These are phyloP conservation scores for Auxenochlorella protothecoides DNA, from an alignment of 139 green algal species.

Conservation along the genomic window DNA sequence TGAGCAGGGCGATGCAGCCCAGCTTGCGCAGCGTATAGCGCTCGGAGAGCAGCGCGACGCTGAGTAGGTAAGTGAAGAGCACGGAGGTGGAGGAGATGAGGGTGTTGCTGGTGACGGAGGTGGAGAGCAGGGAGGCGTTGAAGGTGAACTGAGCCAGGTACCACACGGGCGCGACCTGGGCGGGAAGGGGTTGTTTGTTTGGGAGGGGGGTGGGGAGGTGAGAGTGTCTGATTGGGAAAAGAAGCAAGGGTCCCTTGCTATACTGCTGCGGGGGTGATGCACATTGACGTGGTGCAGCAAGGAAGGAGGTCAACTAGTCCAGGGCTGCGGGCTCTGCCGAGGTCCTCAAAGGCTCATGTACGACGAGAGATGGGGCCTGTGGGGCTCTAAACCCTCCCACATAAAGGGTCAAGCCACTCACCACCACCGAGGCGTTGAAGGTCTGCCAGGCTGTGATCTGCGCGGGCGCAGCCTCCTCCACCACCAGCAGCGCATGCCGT, in stretches of 20 bases:
- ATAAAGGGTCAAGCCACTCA: too few species aligned
- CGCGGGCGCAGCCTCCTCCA: background rate
- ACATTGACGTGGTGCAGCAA: too few species aligned
- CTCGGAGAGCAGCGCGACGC: conserved; percentile 44
- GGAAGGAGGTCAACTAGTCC: too few species aligned
- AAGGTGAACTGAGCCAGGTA: conserved; percentile 86
- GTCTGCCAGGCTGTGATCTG: background rate
- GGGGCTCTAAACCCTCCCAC: too few species aligned
- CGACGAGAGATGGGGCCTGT: too few species aligned
- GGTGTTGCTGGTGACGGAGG: conserved; percentile 91
- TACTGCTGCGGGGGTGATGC: too few species aligned
- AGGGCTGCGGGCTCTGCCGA: too few species aligned
- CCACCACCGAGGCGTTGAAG: too few species aligned
- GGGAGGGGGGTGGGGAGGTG: too few species aligned
- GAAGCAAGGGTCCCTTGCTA: too few species aligned
- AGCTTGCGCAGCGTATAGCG: conserved; percentile 53
- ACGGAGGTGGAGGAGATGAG: conserved; percentile 76
- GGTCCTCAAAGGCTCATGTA: too few species aligned
- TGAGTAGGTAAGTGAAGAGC: conserved; percentile 83
- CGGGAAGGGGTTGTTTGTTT: background rate
- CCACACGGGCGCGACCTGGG: conserved; percentile 70
- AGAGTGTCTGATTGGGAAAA: too few species aligned
- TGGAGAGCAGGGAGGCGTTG: conserved; percentile 70
- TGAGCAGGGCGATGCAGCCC: conserved; percentile 47
- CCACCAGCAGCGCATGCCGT: background rate